phyloP scores from a whole-genome alignment of 805 yeast genomes.

The Ascoidea asiatica region DNA sequence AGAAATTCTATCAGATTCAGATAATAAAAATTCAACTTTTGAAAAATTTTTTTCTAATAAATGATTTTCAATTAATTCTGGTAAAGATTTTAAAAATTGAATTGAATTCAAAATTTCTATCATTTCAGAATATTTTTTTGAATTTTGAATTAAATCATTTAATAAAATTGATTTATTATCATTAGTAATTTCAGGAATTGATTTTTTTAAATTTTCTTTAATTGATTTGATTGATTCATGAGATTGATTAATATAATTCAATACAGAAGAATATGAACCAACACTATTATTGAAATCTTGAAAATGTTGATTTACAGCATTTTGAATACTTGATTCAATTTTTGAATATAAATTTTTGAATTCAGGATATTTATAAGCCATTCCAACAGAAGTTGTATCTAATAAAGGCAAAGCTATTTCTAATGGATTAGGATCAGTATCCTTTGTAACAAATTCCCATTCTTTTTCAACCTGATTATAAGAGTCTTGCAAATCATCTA shows the following conservation, averaged over 20 bases:
- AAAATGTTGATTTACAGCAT: conserved; percentile 68
- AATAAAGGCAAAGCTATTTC: conserved; percentile 73
- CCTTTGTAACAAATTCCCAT: conserved; percentile 36
- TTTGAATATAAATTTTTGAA: conserved; percentile 47
- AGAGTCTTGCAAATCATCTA: conserved; percentile 5
- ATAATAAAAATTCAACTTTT: conserved; percentile 46
- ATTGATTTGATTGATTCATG: conserved; percentile 41
- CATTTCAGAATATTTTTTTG: conserved; percentile 51
- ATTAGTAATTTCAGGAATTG: conserved; percentile 36
- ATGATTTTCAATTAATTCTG: conserved; percentile 49
- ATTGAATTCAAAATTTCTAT: conserved; percentile 58
- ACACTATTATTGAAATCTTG: conserved; percentile 77
- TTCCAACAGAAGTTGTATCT: conserved; percentile 84
- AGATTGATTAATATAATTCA: conserved; percentile 48
- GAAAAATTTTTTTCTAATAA: conserved; percentile 61
- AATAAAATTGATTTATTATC: conserved; percentile 46
- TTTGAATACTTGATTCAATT: conserved; percentile 43
- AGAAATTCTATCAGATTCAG: conserved; percentile 29
- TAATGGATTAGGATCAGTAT: conserved; percentile 58
- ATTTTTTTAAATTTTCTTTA: conserved; percentile 31
- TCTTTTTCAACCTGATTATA: conserved; percentile 22
- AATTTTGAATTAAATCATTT: conserved; percentile 49
- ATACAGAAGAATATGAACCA: conserved; percentile 69
- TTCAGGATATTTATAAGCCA: conserved; percentile 59
- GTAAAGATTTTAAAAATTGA: conserved; percentile 41